phyloP scores from a whole-genome alignment of 202 grass and related monocot genomes.

The Elaeis oleifera region DNA sequence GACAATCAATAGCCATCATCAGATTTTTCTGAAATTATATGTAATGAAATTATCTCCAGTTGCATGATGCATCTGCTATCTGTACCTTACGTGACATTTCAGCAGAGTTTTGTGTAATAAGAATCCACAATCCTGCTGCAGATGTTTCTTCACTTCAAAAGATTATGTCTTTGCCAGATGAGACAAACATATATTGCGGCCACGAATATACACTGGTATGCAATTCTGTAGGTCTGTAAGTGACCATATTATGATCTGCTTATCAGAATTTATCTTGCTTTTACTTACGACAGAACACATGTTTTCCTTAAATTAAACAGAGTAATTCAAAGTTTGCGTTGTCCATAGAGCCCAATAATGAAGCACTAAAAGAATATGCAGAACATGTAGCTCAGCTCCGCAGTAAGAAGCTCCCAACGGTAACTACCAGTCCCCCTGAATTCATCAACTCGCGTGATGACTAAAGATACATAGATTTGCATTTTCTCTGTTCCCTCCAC shows the following conservation, averaged over 20 bases:
- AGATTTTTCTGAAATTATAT: too few species aligned
- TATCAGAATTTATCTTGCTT: too few species aligned
- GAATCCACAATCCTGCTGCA: conserved; percentile 28
- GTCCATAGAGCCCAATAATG: conserved; percentile 84
- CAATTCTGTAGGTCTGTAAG: conserved; percentile 7
- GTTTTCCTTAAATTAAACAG: conserved; percentile 23
- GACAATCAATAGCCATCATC: too few species aligned
- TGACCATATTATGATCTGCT: conserved; percentile 9
- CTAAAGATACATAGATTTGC: background rate
- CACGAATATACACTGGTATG: conserved; percentile 94
- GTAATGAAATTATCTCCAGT: too few species aligned
- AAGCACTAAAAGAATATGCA: conserved; percentile 81
- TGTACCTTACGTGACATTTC: too few species aligned
- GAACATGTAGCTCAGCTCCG: conserved; percentile 48
- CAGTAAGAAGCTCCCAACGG: conserved; percentile 79
- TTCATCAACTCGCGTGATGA: background rate
- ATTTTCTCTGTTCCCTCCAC: too few species aligned
- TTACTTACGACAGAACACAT: too few species aligned
- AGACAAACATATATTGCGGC: conserved; percentile 82
- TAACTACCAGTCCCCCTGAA: conserved; percentile 23
- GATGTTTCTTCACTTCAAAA: conserved; percentile 89
- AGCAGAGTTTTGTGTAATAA: too few species aligned
- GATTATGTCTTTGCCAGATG: conserved; percentile 76
- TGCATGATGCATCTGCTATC: too few species aligned
- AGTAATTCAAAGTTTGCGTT: conserved; percentile 94